A percentile compares a stretch with the other conserved stretches of the same genome.
These are phyloP conservation scores for Lichina pygmaea DNA, from an alignment of 495 filamentous ascomycete genomes.

Conservation along the genomic window DNA sequence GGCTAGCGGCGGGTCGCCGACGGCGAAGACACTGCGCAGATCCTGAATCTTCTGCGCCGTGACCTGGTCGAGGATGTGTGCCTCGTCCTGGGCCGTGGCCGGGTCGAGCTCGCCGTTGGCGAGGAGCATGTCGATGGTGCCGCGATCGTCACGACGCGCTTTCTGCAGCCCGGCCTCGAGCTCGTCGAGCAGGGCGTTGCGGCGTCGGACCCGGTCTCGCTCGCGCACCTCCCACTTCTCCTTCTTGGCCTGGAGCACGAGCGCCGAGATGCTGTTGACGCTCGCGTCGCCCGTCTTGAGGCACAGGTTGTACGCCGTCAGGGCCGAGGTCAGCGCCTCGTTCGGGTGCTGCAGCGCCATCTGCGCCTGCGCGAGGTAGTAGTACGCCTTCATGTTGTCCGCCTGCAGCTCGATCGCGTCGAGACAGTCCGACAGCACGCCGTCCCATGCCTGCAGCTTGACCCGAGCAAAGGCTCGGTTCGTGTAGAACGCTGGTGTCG, in stretches of 20 bases:
- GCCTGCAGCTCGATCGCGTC: slow-evolving; percentile 38
- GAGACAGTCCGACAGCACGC: slow-evolving; percentile 55
- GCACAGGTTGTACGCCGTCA: slow-evolving; percentile 48
- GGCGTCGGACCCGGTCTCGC: slow-evolving; percentile 13
- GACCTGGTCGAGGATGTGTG: slow-evolving; percentile 22
- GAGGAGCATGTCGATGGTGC: slow-evolving; percentile 14
- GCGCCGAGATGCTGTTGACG: slow-evolving; percentile 32
- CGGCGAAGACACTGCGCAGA: slow-evolving; percentile 31
- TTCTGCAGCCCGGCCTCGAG: slow-evolving; percentile 20
- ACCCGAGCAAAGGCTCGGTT: slow-evolving; percentile 76
- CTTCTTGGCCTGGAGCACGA: slow-evolving; percentile 59
- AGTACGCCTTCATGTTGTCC: slow-evolving; percentile 55
- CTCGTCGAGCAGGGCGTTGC: slow-evolving; percentile 26
- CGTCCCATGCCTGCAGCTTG: slow-evolving; percentile 40
- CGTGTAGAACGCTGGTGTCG: slow-evolving; percentile 41
- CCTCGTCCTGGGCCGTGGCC: slow-evolving; percentile 22
- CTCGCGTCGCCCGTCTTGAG: slow-evolving; percentile 28
- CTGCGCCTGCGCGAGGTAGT: slow-evolving; percentile 63
- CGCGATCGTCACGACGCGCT: slow-evolving; percentile 19
- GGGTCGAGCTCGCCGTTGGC: slow-evolving; percentile 6
- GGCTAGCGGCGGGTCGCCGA: slow-evolving; percentile 19
- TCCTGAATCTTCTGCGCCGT: slow-evolving; percentile 31
- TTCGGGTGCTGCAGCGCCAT: slow-evolving; percentile 44
- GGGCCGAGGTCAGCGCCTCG: slow-evolving; percentile 44
- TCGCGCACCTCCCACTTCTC: slow-evolving; percentile 30